Base-by-base conservation (phyloP, 306 rosid genomes). In the Nissolia schottii region DNA sequence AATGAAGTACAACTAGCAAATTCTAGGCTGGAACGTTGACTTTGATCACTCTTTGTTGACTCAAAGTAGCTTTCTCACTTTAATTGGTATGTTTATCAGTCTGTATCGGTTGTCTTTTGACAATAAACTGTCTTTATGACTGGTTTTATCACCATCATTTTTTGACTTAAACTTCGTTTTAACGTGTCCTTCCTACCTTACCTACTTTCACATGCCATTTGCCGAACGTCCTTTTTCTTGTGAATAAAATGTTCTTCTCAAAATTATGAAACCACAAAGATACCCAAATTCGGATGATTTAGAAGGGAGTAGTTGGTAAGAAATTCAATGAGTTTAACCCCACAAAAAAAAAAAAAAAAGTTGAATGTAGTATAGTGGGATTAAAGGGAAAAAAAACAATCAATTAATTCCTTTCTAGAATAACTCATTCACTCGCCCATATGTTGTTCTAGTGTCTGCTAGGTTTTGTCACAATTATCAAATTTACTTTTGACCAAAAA, bases 11-110 rank as follows among this genome's bases (percentile, higher is more conserved):
- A 77, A 67, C 34, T 43, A 67, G 72, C 20, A 66, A 72, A 54
- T 70, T 67, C 51, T 27, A n/a, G 32, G 57, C 40, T 37, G 64
- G 68, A 73, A 77, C 27, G 76, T 87, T 82, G 89, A 84, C 84
- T 82, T 80, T 77, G 6, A 1, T 18, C 12, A 20, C 62, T 13
- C 50, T 13, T 64, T 38, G 0, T 71, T 71, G 64, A 58, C 62
- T 55, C 25, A 25, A 16, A 9, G 8, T 43, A 7, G 22, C 70
- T 57, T 35, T 43, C 16, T 38, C 29, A 34, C 28, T 35, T 59
- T 72, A 40, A 38, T 35, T 53, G 22, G 67, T 45, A 67, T n/a
- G n/a, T 51, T 50, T 9, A 41, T 45, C 57, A 27, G 41, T 67
- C 18, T 12, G 2, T 55, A 12, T 56, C 16, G 27, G 24, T 59